Conservation (phyloP, 2,329 filamentous ascomycete species). For the Cylindrodendrum hubeiense region DNA sequence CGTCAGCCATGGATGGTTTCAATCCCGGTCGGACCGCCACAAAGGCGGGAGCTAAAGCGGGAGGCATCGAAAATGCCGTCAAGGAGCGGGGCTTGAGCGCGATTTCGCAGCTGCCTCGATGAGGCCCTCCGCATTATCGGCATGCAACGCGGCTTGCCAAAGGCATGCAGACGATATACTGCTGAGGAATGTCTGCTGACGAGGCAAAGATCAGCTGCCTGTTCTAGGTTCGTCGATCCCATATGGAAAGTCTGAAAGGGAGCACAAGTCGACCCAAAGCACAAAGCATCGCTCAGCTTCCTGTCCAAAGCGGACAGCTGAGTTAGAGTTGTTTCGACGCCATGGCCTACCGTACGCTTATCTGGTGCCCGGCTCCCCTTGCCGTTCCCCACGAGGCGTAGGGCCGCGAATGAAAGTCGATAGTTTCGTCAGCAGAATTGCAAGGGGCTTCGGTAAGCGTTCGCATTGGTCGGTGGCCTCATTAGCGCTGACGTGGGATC, state of each 20-base stretch:
- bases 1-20: too few relatives aligned
- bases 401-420: background rate
- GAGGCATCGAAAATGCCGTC: background rate
- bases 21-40: background rate
- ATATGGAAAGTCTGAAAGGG: too few relatives aligned
- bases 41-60: background rate
- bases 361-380: background rate
- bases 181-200: too few relatives aligned
- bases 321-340: background rate
- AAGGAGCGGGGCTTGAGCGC: background rate
- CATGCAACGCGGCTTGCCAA: background rate
- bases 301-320: background rate
- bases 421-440: background rate
- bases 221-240: too few relatives aligned
- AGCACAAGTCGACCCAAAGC: background rate
- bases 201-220: too few relatives aligned
- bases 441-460: background rate
- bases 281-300: background rate
- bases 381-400: background rate
- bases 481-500: background rate
- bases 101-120: background rate
- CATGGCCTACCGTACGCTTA: too few relatives aligned
- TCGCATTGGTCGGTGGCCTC: background rate
- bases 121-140: background rate
- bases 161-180: too few relatives aligned